These are phyloP conservation scores for Stemphylium vesicarium DNA, from an alignment of 2,329 filamentous ascomycete species.

Conservation along the genomic window DNA sequence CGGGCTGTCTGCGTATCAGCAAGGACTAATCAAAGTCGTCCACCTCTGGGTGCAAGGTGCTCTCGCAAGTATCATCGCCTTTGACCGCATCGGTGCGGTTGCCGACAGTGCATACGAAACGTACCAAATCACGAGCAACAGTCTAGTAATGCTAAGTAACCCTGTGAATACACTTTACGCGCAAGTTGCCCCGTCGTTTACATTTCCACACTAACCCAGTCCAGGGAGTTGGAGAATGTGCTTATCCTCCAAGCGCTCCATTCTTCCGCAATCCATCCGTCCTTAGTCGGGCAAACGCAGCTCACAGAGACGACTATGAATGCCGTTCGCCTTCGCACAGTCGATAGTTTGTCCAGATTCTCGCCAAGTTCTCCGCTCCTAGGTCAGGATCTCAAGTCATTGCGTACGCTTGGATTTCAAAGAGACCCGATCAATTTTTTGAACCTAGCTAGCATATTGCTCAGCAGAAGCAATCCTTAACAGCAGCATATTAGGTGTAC, in stretches of 20 bases:
- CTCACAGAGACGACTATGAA: neutral
- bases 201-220: neutral
- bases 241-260: neutral
- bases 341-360: neutral
- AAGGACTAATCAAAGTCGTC: neutral
- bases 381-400: neutral
- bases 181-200: neutral
- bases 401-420: neutral
- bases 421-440: neutral
- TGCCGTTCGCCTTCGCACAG: neutral
- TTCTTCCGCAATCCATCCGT: neutral
- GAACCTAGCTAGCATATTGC: neutral
- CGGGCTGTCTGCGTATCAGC: neutral
- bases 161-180: neutral
- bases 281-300: neutral
- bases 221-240: neutral
- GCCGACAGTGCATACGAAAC: neutral
- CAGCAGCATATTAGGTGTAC: too few relatives aligned
- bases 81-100: neutral
- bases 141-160: neutral
- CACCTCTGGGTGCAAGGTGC: neutral
- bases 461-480: neutral
- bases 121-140: neutral
- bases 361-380: neutral
- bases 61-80: neutral